Percentiles rank a stretch among this genome's conserved stretches.
Conservation (phyloP, 1,139 yeast species). For the Protomyces arabidopsidicola region DNA sequence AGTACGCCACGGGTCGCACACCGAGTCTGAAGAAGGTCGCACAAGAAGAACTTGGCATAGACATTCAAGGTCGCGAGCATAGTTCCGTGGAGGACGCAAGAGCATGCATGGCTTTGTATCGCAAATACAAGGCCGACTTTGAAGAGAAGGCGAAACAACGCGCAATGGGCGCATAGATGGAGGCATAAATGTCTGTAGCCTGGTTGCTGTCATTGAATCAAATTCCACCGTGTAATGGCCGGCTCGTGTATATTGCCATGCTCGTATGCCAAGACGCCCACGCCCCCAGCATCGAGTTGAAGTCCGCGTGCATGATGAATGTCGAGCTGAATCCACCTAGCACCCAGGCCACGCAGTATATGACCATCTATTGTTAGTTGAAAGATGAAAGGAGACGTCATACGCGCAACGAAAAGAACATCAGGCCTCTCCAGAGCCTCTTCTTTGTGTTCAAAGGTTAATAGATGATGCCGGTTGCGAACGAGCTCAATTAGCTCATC, state of each 20-base stretch:
- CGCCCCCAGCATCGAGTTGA: slow-evolving; percentile 90
- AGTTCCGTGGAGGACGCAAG: slow-evolving; percentile 83
- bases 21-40: slow-evolving; percentile 70
- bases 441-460: neutral
- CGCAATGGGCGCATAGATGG: slow-evolving; percentile 3
- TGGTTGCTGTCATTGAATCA: slow-evolving; percentile 1
- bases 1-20: slow-evolving; percentile 57
- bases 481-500: slow-evolving; percentile 65
- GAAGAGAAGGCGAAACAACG: slow-evolving; percentile 40
- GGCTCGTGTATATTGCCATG: slow-evolving; percentile 83
- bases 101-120: slow-evolving; percentile 75
- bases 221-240: slow-evolving; percentile 47
- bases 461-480: slow-evolving; percentile 16
- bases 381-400: slow-evolving; percentile 59
- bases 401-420: slow-evolving; percentile 34
- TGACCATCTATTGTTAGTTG: slow-evolving; percentile 90
- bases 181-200: neutral
- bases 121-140: slow-evolving; percentile 57
- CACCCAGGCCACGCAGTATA: slow-evolving; percentile 79
- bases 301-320: slow-evolving; percentile 67
- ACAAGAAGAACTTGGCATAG: slow-evolving; percentile 52
- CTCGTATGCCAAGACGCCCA: slow-evolving; percentile 85
- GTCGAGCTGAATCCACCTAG: slow-evolving; percentile 70
- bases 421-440: slow-evolving; percentile 39
- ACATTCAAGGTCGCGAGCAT: slow-evolving; percentile 72